phyloP scores from a whole-genome alignment of 495 filamentous ascomycete species.

The Penicillium cataractarum region DNA sequence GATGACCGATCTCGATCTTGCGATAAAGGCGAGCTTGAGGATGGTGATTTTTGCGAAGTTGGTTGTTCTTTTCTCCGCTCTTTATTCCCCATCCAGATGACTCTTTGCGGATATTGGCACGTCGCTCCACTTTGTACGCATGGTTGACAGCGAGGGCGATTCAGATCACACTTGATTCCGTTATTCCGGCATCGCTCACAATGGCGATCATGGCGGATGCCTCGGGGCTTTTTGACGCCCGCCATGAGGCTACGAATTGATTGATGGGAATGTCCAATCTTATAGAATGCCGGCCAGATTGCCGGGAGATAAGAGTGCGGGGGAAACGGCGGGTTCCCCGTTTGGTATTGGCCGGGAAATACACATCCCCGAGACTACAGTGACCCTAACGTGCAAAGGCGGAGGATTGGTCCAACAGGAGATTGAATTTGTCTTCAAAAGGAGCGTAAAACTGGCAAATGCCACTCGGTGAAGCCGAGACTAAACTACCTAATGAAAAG shows the following conservation, averaged over 20 bases:
- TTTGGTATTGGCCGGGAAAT: constrained; percentile 14
- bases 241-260: constrained; percentile 14
- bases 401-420: not conserved
- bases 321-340: constrained; percentile 12
- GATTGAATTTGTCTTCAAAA: not conserved
- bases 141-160: constrained; percentile 35
- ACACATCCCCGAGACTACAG: not conserved
- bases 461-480: constrained; percentile 1
- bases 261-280: not conserved
- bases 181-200: constrained; percentile 34
- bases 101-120: constrained; percentile 38
- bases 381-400: not conserved
- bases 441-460: constrained; percentile 1
- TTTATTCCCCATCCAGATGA: constrained; percentile 36
- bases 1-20: not conserved
- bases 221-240: constrained; percentile 35
- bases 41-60: constrained; percentile 12
- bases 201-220: constrained; percentile 40
- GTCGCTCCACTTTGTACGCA: constrained; percentile 28
- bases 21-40: not conserved
- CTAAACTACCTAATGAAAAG: constrained; percentile 1
- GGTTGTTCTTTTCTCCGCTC: constrained; percentile 14
- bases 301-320: constrained; percentile 24
- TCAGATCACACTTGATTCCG: constrained; percentile 39
- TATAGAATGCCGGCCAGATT: not conserved